Conservation (phyloP, 257 asterid species). For the Nyctanthes arbortristis region DNA sequence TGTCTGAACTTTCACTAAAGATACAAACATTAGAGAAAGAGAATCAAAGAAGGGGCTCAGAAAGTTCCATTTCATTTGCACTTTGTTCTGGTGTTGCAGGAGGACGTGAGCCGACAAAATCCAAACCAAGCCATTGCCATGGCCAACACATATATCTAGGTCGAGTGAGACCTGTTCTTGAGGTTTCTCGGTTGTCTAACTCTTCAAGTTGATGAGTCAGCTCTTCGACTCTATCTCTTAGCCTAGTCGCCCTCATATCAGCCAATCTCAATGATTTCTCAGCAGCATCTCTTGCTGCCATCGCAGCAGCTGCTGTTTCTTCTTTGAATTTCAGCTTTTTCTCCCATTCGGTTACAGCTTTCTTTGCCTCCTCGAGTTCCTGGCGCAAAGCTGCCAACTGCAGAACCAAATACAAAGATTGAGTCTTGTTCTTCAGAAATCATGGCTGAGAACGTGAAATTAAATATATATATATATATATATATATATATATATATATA, state of each 20-base stretch:
- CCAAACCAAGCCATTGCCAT: conserved; percentile 98
- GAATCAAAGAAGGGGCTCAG: conserved; percentile 83
- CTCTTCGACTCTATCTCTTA: conserved; percentile 92
- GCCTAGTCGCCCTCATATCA: conserved; percentile 76
- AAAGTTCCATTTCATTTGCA: conserved; percentile 96
- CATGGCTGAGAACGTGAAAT: background rate
- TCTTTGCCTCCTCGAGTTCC: conserved; percentile 87
- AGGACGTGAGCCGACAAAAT: conserved; percentile 57
- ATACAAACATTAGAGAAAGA: conserved; percentile 15
- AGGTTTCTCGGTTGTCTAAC: conserved; percentile 57
- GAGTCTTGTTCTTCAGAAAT: background rate
- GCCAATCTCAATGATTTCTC: conserved; percentile 88
- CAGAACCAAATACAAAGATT: conserved; percentile 28
- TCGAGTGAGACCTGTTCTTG: conserved; percentile 53
- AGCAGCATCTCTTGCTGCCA: conserved; percentile 98
- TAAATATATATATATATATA: too few species aligned
- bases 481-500: too few species aligned
- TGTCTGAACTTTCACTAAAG: conserved; percentile 8
- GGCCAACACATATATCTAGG: conserved; percentile 96
- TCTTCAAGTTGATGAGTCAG: conserved; percentile 86
- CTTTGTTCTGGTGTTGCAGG: conserved; percentile 43
- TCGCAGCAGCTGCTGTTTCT: conserved; percentile 95
- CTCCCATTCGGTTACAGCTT: conserved; percentile 67
- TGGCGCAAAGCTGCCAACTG: conserved; percentile 71
- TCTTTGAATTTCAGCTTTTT: conserved; percentile 90